These are phyloP conservation scores for Hordeum vulgare DNA, from an alignment of 176 grass and related monocot species.

Conservation along the genomic window MorexV3_pseudomolecules_assembly NC_058520.1:90223662-90224161, in stretches of 20 bases:
- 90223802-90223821: constrained; percentile 57
- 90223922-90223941: no score
- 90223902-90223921: no score
- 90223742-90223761: no score
- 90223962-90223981: no score
- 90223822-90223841: constrained; percentile 38
- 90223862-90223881: constrained; percentile 88
- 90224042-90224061: not conserved
- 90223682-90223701: no score
- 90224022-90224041: not conserved
- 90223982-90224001: not conserved
- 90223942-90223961: no score
- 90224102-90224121: constrained; percentile 36
- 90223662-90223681: no score
- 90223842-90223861: constrained; percentile 69
- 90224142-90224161: no score
- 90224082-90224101: not conserved
- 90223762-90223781: constrained; percentile 66
- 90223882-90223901: no score
- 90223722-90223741: no score
- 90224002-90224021: not conserved
- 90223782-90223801: constrained; percentile 63
- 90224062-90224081: not conserved
- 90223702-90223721: no score
- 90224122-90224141: constrained; percentile 79